Conservation (phyloP, 2,329 filamentous ascomycete genomes). For the Knoxdaviesia capensis region DNA sequence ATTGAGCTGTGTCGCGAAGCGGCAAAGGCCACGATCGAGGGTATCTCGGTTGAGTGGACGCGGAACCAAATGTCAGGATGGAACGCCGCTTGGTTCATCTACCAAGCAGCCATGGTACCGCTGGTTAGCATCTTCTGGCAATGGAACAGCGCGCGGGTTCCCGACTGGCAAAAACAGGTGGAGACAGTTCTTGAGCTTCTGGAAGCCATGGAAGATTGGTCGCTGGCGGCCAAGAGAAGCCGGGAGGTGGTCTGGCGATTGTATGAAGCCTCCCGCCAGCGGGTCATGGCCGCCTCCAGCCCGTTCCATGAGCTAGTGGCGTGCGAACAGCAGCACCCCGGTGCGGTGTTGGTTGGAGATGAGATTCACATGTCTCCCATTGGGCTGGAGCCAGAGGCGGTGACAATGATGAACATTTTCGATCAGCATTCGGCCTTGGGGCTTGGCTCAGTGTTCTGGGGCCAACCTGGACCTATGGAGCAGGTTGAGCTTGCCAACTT, state of each 20-base stretch:
- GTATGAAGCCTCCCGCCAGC: constrained; percentile 33
- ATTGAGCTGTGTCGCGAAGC: constrained; percentile 50
- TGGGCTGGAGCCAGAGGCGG: constrained; percentile 26
- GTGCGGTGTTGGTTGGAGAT: too few species aligned
- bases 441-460: too few species aligned
- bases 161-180: constrained; percentile 35
- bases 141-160: constrained; percentile 24
- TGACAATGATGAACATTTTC: constrained; percentile 30
- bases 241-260: constrained; percentile 43
- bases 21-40: constrained; percentile 49
- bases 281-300: constrained; percentile 4
- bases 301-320: too few species aligned
- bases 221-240: constrained; percentile 39
- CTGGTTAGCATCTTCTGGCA: constrained; percentile 58
- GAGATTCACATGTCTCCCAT: constrained; percentile 30
- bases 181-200: constrained; percentile 39
- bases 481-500: too few species aligned
- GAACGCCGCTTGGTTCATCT: constrained; percentile 68
- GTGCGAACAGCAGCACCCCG: too few species aligned
- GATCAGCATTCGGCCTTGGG: constrained; percentile 19
- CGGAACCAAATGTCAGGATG: constrained; percentile 60
- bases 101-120: constrained; percentile 63
- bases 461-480: too few species aligned
- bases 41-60: constrained; percentile 50
- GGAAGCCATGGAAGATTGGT: constrained; percentile 44